Evolutionary conservation across 768 basidiomycete species (phyloP), one percentile per base, ranked within the genome.

Genomic region (Scleroderma citrinum): DNA sequence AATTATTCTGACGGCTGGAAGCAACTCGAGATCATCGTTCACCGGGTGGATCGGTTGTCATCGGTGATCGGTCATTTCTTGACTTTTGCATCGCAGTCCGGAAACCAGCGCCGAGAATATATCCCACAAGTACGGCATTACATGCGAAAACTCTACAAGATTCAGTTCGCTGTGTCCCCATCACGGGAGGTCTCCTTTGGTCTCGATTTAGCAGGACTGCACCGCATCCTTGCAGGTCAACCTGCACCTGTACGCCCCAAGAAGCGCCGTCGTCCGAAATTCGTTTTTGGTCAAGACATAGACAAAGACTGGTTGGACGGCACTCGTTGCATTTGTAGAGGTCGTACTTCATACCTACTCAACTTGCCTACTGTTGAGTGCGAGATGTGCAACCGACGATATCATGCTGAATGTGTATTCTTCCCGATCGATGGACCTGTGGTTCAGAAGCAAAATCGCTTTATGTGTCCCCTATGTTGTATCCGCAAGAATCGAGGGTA

Each of bases 91-190:
- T 80, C 82, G 1, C 77, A 81, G 56, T 74, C 78, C 29, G 74
- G 75, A 31, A 85, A 90, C 51, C 88, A 88, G 60, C 79, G 81
- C n/a, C 69, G 74, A 3, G 85, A 87, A 48, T 85, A 83, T 57
- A 82, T 92, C 35, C 77, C 83, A 14, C 89, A 90, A 64, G 87
- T 91, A 12, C 81, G 89, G 29, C 90, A 92, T 64, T 92, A 85
- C 63, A 90, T 92, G 87, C 83, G 89, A 56, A 92, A 92, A 69
- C 70, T 92, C 14, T 92, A 83, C 73, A 85, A 83, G 69, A 87
- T 92, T 46, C 89, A 91, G 66, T 91, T 92, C 60, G 83, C 85
- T n/a, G 84, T 92, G 10, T 86, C 86, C 0, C 85, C 87, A 2
- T 86, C 80, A 51, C 84, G 82, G 1, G 87, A 89, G 42, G 78